Base-by-base conservation (phyloP, 1,139 yeast species). In the Debaryomyces nepalensis region DNA sequence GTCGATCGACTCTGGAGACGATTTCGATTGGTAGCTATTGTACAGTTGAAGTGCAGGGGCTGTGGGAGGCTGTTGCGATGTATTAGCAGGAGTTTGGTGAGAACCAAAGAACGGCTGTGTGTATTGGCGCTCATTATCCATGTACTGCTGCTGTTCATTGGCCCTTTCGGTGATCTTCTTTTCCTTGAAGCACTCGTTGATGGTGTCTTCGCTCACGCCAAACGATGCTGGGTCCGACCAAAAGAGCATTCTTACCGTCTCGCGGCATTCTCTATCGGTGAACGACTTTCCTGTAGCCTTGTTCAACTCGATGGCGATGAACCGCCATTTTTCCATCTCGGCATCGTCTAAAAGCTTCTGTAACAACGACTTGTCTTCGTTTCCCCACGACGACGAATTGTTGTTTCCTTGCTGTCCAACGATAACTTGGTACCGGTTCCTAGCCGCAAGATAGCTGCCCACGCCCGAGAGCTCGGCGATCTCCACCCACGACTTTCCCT, bases 341-440 rank as follows among this genome's bases (percentile, higher is more conserved):
- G 86, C 90, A 31, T 77, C 81, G 57, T 86, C 93, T 10, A 85
- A 63, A 12, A 82, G 52, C 22, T 60, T 61, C 49, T 77, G 81
- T 33, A 85, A 65, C 15, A 70, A 68, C n/a, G 62, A 48, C 10
- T 79, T 75, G 59, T 84, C 90, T 15, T 78, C 80, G 1, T 68
- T 55, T 16, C 77, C 80, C 87, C 90, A 84, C 30, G 79, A 75
- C 24, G 82, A 77, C 4, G 83, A 74, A 18, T 87, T 86, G 40
- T 72, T 71, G 50, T 87, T 85, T 3, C 95, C 93, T 53, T 86
- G 95, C 58, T 86, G 95, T 2, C 95, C 95, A 46, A 86, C 85
- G 41, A 86, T 73, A 4, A 86, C 95, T 58, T 86, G 95, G 56
- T 86, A 86, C 46, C 95, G 64, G 58, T 86, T 86, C 44, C 95